Evolutionary conservation across 225 moss, liverwort and hornwort species (phyloP), one percentile per base, ranked within the genome.

Genomic region (Antitrichia curtipendula): DNA sequence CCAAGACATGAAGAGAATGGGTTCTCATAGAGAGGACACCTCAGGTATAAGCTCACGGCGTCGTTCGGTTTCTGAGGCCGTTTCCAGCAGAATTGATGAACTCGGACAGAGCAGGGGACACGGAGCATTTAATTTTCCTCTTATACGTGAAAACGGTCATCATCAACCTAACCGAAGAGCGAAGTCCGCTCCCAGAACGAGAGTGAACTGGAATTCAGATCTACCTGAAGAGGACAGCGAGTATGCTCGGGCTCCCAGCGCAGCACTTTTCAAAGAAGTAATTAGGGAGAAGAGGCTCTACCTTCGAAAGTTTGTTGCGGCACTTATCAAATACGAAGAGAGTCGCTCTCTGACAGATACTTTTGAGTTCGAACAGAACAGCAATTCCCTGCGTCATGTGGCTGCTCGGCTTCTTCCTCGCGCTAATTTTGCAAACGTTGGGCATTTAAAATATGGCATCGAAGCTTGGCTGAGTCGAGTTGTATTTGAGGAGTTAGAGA

Each of bases 391-490:
- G 79, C 87, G 49, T 76, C 86, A 73, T 59, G 77, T 92, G 84
- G 90, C 92, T 86, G n/a, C 56, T 58, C 87, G 92, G 41, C 68
- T 91, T 36, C 74, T 91, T 75, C 94, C 92, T 75, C 91, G 88
- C 56, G 86, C 76, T 62, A 84, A n/a, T 84, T 91, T 94, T 88
- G 91, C 87, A 47, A 85, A 91, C 82, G 24, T 84, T 71, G 82
- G 71, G 87, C 89, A 91, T 79, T 90, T 90, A 13, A 91, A 82
- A 80, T 90, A 90, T 88, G 94, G 91, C 73, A 84, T 94, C 56
- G 91, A 94, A 91, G 90, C 94, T 70, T 94, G 94, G 94, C 78
- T 94, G 87, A 94, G 91, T 72, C 85, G 90, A 52, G 77, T 91
- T 65, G 89, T 89, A 34, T 91, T 94, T 60, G 87, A 90, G 75